phyloP scores from a whole-genome alignment of 768 basidiomycete species.

The Rhodotorula paludigena region DNA sequence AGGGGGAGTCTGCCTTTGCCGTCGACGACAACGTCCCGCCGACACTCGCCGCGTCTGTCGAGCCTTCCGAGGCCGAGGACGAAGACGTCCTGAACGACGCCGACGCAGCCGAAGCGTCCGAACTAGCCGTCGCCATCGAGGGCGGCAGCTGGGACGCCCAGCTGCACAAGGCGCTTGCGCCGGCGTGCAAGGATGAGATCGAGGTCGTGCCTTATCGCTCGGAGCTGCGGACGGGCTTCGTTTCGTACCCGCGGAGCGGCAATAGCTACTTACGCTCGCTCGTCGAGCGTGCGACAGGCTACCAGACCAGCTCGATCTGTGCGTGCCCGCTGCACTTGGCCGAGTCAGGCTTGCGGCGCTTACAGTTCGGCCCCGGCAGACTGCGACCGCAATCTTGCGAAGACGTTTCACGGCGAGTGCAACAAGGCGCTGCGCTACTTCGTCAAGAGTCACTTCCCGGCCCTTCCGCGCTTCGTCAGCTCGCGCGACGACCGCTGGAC shows the following conservation, averaged over 20 bases:
- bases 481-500: not conserved
- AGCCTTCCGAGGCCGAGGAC: not conserved
- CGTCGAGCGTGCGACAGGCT: constrained; percentile 34
- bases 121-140: constrained; percentile 6
- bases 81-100: not conserved
- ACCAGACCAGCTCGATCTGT: constrained; percentile 27
- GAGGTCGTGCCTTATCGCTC: not conserved
- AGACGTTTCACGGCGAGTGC: constrained; percentile 29
- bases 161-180: constrained; percentile 16
- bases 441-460: constrained; percentile 30
- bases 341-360: too few species aligned
- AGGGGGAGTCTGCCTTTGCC: not conserved
- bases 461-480: not conserved
- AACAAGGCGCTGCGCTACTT: constrained; percentile 5
- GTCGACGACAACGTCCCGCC: not conserved
- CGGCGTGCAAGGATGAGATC: constrained; percentile 23
- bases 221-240: constrained; percentile 19
- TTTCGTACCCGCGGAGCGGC: constrained; percentile 31
- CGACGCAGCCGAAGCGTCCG: constrained; percentile 21
- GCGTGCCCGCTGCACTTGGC: not conserved
- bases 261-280: constrained; percentile 32
- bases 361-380: not conserved
- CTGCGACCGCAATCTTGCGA: constrained; percentile 12
- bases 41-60: not conserved
- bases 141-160: constrained; percentile 25